Percentiles rank a stretch among this genome's conserved stretches.
Conservation (phyloP, 352 stramenopile species). For the Globisporangium cystogenes region DNA sequence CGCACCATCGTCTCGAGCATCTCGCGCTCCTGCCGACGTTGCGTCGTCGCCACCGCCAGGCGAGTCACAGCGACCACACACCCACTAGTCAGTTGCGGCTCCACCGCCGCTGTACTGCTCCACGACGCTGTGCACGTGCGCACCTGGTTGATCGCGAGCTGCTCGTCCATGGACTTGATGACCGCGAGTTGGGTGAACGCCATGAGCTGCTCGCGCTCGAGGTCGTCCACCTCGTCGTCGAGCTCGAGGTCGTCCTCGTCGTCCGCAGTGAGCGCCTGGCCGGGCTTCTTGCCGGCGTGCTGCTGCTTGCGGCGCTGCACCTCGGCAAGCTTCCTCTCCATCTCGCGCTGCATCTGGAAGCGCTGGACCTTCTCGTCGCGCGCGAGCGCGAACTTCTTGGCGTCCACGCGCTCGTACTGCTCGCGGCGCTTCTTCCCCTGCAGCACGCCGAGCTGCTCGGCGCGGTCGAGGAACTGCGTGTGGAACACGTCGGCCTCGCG, state of each 20-base stretch:
- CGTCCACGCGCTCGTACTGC: conserved; percentile 73
- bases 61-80: neutral
- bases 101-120: too few relatives aligned
- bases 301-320: conserved; percentile 43
- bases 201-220: conserved; percentile 80
- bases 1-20: conserved; percentile 87
- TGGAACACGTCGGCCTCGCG: conserved; percentile 73
- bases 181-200: conserved; percentile 73
- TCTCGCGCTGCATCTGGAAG: conserved; percentile 71
- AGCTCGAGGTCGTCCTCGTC: conserved; percentile 33
- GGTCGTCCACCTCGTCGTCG: conserved; percentile 62
- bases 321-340: conserved; percentile 61
- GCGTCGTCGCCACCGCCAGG: neutral
- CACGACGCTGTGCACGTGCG: too few relatives aligned
- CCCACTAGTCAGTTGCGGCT: too few relatives aligned
- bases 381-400: conserved; percentile 54
- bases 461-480: conserved; percentile 70
- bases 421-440: conserved; percentile 62
- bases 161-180: conserved; percentile 76
- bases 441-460: conserved; percentile 53
- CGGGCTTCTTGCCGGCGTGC: conserved; percentile 16
- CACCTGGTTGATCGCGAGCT: conserved; percentile 61
- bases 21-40: conserved; percentile 63
- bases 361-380: conserved; percentile 80
- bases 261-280: conserved; percentile 9